Evolutionary conservation across 1,284 basidiomycete species (phyloP).

Genomic region (Phaffia rhodozyma): DNA sequence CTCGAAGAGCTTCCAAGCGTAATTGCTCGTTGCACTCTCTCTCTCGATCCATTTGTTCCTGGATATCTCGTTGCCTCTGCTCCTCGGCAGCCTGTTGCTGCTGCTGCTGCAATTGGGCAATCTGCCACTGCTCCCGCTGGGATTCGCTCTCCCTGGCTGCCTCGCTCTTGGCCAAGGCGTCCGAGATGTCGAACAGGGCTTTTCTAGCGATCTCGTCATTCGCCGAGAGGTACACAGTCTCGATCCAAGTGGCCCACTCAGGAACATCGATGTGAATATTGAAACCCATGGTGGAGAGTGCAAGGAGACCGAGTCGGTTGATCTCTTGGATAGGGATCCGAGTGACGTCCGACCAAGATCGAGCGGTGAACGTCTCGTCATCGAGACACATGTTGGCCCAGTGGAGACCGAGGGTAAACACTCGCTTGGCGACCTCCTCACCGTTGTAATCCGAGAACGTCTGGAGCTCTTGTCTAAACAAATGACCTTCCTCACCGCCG

Average conservation of each 20-base stretch:
- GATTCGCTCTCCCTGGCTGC: neutral
- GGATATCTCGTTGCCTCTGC: conserved; percentile 5
- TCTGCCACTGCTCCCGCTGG: neutral
- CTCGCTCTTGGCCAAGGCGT: neutral
- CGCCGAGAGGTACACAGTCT: conserved; percentile 18
- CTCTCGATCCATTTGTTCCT: too few species aligned
- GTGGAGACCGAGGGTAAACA: conserved; percentile 68
- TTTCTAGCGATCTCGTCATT: conserved; percentile 16
- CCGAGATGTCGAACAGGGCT: conserved; percentile 9
- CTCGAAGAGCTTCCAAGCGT: neutral
- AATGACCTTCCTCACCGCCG: conserved; percentile 42
- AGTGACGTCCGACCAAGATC: conserved; percentile 53
- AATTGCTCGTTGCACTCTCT: too few species aligned
- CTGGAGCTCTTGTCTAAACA: conserved; percentile 50
- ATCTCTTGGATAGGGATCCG: conserved; percentile 25
- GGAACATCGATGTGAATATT: conserved; percentile 25
- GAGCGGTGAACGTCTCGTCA: conserved; percentile 83
- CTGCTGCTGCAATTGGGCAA: neutral
- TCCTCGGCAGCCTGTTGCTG: conserved; percentile 1
- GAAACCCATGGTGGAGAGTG: conserved; percentile 25
- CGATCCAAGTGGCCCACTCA: conserved; percentile 26
- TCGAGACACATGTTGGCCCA: conserved; percentile 85
- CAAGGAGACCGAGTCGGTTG: conserved; percentile 26
- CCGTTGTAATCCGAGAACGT: conserved; percentile 38
- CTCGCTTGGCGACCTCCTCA: conserved; percentile 38